phyloP scores from a whole-genome alignment of 371 early-diverging fungal species.

The Rhizopus sp. region DNA sequence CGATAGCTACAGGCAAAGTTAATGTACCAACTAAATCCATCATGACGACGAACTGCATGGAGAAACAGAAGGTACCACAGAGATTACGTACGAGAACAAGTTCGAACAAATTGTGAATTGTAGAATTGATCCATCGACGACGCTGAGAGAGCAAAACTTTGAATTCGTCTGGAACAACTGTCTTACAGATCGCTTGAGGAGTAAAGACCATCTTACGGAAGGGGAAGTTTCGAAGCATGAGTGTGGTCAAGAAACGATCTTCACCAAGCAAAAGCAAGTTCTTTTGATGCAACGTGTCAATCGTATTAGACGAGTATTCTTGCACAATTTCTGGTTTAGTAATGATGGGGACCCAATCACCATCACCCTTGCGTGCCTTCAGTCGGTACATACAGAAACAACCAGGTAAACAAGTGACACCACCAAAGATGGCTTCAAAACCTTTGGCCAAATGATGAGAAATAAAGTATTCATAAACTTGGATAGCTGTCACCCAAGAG shows the following conservation, averaged over 20 bases:
- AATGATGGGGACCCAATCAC: slow-evolving; percentile 78
- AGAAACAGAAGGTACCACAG: slow-evolving; percentile 91
- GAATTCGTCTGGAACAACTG: slow-evolving; percentile 85
- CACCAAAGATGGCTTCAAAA: slow-evolving; percentile 97
- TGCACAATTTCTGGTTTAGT: slow-evolving; percentile 89
- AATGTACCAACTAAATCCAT: slow-evolving; percentile 90
- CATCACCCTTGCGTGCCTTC: slow-evolving; percentile 67
- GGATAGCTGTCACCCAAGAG: slow-evolving; percentile 92
- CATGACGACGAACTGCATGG: slow-evolving; percentile 88
- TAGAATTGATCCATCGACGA: slow-evolving; percentile 94
- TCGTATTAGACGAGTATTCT: slow-evolving; percentile 89
- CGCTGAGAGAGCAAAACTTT: slow-evolving; percentile 84
- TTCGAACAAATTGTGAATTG: slow-evolving; percentile 89
- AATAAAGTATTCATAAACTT: slow-evolving; percentile 98
- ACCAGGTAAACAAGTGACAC: slow-evolving; percentile 97
- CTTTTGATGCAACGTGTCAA: slow-evolving; percentile 96
- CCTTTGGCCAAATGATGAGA: slow-evolving; percentile 94
- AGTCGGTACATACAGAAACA: slow-evolving; percentile 97
- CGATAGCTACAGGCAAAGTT: slow-evolving; percentile 82
- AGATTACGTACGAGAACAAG: slow-evolving; percentile 81
- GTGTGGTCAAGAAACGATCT: slow-evolving; percentile 95
- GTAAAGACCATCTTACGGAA: slow-evolving; percentile 92
- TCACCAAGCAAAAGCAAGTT: slow-evolving; percentile 96
- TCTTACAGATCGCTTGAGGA: slow-evolving; percentile 90
- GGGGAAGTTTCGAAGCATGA: slow-evolving; percentile 95